Base-by-base conservation (phyloP, 2,329 filamentous ascomycete genomes). In the Colletotrichum sp. region DNA sequence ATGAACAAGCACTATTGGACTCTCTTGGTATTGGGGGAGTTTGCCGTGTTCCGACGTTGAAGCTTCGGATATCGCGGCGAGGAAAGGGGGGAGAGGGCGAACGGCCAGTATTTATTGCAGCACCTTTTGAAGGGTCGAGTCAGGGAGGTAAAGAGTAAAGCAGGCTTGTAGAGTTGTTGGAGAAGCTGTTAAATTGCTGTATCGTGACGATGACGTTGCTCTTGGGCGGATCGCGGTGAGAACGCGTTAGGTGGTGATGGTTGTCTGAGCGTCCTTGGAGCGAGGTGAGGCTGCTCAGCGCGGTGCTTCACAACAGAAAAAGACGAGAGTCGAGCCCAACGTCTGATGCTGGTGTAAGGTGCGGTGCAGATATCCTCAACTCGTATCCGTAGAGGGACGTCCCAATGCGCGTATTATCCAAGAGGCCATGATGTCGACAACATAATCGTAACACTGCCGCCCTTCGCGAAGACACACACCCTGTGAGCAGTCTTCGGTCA, bases 311-410 rank as follows among this genome's bases (percentile, higher is more conserved):
- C 43, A 52, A 4, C 39, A 48, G 18, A 5, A 18, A 48, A 3
- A 21, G 10, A 21, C 43, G n/a, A 21, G 10, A 48, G 43, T 48
- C 0, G 0, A 7, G 43, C 6, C 0, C 10, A 0, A 2, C 1
- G 6, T 43, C 0, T 6, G 9, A 43, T n/a, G 39, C 18, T 2
- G 9, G 9, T n/a, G 18, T 43, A 4, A 43, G 2, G 9, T 3
- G 39, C 32, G 6, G 32, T 34, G 32, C 13, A 15, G 32, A 13
- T 48, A 2, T 21, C n/a, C 1, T 48, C 10, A 48, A 2, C 43
- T 21, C 43, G 30, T 32, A 32, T 32, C 30, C 30, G 30, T 12
- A 21, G 39, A 48, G 12, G 18, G 2, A 12, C 6, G 18, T 6
- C 6, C 9, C 5, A 12, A 4, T 21, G 18, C 9, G 9, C 6